Conservation (phyloP, 2,329 filamentous ascomycete species). For the Truncatella angustata region DNA sequence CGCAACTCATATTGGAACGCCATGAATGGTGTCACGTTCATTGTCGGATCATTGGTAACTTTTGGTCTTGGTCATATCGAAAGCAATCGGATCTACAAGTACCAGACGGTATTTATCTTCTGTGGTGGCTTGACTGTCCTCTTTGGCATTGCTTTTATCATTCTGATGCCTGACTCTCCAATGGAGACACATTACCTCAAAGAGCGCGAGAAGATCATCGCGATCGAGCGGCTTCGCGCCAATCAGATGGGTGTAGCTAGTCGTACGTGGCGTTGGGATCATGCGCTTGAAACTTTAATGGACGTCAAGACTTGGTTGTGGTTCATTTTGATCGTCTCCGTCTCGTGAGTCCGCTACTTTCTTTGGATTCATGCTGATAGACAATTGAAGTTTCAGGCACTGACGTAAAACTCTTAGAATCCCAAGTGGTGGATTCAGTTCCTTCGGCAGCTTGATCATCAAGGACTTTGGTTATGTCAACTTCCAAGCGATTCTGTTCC, state of each 20-base stretch:
- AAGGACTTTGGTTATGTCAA: constrained; percentile 37
- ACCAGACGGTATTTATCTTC: constrained; percentile 52
- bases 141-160: constrained; percentile 48
- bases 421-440: constrained; percentile 34
- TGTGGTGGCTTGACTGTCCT: constrained; percentile 50
- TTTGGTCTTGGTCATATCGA: constrained; percentile 50
- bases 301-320: constrained; percentile 56
- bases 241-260: constrained; percentile 77
- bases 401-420: constrained; percentile 25
- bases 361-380: background rate
- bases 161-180: constrained; percentile 64
- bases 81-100: constrained; percentile 41
- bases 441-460: constrained; percentile 38
- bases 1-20: constrained; percentile 50
- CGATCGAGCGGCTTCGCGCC: constrained; percentile 67
- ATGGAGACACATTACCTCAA: constrained; percentile 58
- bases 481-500: constrained; percentile 39
- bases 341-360: constrained; percentile 53
- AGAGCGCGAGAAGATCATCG: constrained; percentile 64
- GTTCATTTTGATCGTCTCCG: constrained; percentile 58
- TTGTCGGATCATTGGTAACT: constrained; percentile 54
- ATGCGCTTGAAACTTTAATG: constrained; percentile 49
- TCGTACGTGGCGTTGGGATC: constrained; percentile 66
- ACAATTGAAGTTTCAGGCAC: background rate
- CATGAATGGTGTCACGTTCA: constrained; percentile 54